Percentiles rank a stretch among this genome's conserved stretches.
Evolutionary conservation across 1,139 yeast genomes (phyloP).

Genomic region (Debaryomyces psychrophilus): DNA sequence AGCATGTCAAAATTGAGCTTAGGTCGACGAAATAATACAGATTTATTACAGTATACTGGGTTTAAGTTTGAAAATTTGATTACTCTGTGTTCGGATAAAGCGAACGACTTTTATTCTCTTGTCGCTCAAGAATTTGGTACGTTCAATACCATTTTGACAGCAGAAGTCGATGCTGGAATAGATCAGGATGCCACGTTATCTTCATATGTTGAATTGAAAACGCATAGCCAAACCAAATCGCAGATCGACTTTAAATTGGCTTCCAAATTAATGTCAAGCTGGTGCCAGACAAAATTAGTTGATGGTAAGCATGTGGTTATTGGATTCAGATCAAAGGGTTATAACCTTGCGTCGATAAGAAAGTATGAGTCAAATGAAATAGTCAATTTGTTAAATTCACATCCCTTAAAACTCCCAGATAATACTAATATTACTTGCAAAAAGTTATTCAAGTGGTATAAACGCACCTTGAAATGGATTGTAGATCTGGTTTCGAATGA

Average conservation of each 20-base stretch:
- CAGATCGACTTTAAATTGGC: slow-evolving; percentile 5
- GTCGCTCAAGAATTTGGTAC: slow-evolving; percentile 17
- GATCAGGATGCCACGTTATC: slow-evolving; percentile 22
- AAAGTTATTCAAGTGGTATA: slow-evolving; percentile 23
- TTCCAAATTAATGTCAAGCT: slow-evolving; percentile 21
- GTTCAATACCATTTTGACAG: slow-evolving; percentile 22
- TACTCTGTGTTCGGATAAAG: slow-evolving; percentile 15
- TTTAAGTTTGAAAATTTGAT: slow-evolving; percentile 27
- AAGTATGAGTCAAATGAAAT: slow-evolving; percentile 21
- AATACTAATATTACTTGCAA: slow-evolving; percentile 18
- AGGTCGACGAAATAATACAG: not conserved
- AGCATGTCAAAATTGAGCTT: not conserved
- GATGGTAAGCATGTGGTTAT: slow-evolving; percentile 21
- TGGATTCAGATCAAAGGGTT: slow-evolving; percentile 25
- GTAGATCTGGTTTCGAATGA: not conserved
- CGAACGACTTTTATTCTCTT: slow-evolving; percentile 22
- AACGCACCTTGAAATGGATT: slow-evolving; percentile 20
- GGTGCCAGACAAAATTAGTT: slow-evolving; percentile 29
- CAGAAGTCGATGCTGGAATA: slow-evolving; percentile 34
- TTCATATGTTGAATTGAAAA: slow-evolving; percentile 26
- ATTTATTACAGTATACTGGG: slow-evolving; percentile 24
- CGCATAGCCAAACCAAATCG: slow-evolving; percentile 17
- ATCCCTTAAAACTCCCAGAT: slow-evolving; percentile 19
- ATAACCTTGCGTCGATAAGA: slow-evolving; percentile 23
- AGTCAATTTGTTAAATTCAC: slow-evolving; percentile 15